Percentiles rank a stretch among this genome's conserved stretches.
Conservation (phyloP, 2,329 filamentous ascomycete genomes). For the Dothiorella sarmentorum region DNA sequence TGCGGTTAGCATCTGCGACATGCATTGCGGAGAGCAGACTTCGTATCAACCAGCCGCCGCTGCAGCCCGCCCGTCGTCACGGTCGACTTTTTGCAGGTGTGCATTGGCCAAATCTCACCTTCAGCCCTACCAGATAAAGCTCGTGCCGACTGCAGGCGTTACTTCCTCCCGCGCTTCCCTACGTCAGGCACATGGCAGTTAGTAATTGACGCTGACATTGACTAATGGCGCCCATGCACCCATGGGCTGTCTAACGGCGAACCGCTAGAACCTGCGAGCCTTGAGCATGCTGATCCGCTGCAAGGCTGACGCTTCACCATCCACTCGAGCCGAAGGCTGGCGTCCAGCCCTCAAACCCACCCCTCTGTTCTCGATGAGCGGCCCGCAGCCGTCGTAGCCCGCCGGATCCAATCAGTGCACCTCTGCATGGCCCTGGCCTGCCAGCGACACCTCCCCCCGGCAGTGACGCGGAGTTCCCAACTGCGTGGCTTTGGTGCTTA, state of each 20-base stretch:
- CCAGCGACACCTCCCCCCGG: slow-evolving; percentile 9
- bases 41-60: slow-evolving; percentile 11
- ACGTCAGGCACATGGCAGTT: slow-evolving; percentile 18
- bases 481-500: slow-evolving; percentile 18
- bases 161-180: slow-evolving; percentile 10
- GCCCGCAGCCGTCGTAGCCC: slow-evolving; percentile 16
- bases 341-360: slow-evolving; percentile 9
- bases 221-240: slow-evolving; percentile 11
- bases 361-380: slow-evolving; percentile 18
- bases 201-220: slow-evolving; percentile 12
- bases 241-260: slow-evolving; percentile 5
- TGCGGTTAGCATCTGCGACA: slow-evolving; percentile 8
- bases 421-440: slow-evolving; percentile 8
- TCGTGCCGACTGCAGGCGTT: slow-evolving; percentile 13
- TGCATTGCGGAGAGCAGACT: slow-evolving; percentile 3
- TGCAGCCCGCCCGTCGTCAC: neutral
- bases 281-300: slow-evolving; percentile 14
- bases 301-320: slow-evolving; percentile 15
- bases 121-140: slow-evolving; percentile 19
- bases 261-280: neutral
- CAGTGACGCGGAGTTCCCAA: slow-evolving; percentile 14
- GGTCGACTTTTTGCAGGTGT: neutral
- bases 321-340: slow-evolving; percentile 6
- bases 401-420: slow-evolving; percentile 18
- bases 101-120: slow-evolving; percentile 18